Conservation (phyloP, 169 alveolate species). For the Plasmodium sp. region DNA sequence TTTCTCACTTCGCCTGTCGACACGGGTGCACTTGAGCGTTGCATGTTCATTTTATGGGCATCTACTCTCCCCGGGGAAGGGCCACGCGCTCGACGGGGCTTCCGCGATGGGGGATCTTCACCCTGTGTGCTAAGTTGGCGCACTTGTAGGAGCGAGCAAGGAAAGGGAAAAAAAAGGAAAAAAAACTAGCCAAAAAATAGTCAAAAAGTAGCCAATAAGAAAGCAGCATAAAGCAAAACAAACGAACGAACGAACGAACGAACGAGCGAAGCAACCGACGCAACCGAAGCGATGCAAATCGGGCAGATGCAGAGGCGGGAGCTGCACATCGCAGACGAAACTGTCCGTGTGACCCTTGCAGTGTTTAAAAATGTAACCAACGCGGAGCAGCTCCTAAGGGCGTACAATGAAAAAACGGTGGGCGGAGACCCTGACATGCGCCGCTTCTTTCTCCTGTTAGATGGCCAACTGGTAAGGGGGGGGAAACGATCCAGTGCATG, state of each 20-base stretch:
- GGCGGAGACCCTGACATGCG: background rate
- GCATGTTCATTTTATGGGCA: background rate
- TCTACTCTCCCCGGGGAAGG: background rate
- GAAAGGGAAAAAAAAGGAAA: background rate
- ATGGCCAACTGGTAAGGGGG: conserved; percentile 26
- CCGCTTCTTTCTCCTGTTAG: conserved; percentile 41
- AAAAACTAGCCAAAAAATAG: background rate
- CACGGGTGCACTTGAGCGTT: background rate
- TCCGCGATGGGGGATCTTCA: background rate
- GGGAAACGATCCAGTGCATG: background rate
- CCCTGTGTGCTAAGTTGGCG: background rate
- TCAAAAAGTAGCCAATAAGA: background rate
- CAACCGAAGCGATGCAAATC: background rate
- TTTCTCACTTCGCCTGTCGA: background rate
- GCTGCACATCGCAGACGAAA: conserved; percentile 21
- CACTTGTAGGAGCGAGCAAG: background rate
- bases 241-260: background rate
- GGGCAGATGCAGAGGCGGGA: background rate
- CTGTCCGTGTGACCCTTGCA: conserved; percentile 15
- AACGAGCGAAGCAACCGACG: background rate
- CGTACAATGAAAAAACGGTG: background rate
- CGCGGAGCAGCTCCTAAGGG: conserved; percentile 6
- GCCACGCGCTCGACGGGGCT: background rate
- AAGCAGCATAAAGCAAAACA: background rate
- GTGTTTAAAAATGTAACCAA: conserved; percentile 70